Percentiles rank a stretch among this genome's conserved stretches.
Conservation (phyloP, 352 stramenopile genomes). For the Globisporangium okanoganense region DNA sequence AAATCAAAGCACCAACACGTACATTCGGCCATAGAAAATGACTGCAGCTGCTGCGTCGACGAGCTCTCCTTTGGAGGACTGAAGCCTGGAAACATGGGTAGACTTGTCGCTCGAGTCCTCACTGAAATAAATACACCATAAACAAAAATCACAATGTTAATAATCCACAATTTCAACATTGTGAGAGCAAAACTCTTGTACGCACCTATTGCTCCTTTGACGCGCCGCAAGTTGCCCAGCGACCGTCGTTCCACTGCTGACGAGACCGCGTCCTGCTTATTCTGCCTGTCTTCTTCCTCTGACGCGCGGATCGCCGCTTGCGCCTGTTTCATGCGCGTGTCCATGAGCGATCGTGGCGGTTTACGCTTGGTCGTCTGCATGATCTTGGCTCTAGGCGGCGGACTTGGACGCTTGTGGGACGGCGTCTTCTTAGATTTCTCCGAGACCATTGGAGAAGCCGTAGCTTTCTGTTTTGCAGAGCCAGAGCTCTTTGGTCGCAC, state of each 20-base stretch:
- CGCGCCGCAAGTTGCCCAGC: background rate
- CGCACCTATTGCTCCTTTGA: background rate
- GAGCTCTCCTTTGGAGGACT: background rate
- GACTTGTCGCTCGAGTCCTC: background rate
- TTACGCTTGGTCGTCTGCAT: constrained; percentile 12
- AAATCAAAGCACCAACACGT: background rate
- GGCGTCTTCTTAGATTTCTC: background rate
- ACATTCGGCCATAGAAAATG: background rate
- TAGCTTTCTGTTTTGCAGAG: background rate
- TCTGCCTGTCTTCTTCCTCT: constrained; percentile 7
- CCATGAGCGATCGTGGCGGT: constrained; percentile 8
- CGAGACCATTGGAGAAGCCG: background rate
- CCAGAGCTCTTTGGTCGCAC: background rate
- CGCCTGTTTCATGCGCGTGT: constrained; percentile 16
- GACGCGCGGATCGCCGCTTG: constrained; percentile 9
- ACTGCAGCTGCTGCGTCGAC: background rate
- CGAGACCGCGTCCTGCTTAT: background rate
- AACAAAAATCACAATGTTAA: background rate
- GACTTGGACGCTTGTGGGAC: background rate
- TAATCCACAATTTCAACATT: too few species aligned
- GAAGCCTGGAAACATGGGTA: background rate
- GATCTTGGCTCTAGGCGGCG: background rate
- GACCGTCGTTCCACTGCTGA: background rate
- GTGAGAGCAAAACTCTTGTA: background rate
- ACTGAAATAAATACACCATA: background rate